Evolutionary conservation across 208 protist species (phyloP).

Genomic region (Lotmaria passim): DNA sequence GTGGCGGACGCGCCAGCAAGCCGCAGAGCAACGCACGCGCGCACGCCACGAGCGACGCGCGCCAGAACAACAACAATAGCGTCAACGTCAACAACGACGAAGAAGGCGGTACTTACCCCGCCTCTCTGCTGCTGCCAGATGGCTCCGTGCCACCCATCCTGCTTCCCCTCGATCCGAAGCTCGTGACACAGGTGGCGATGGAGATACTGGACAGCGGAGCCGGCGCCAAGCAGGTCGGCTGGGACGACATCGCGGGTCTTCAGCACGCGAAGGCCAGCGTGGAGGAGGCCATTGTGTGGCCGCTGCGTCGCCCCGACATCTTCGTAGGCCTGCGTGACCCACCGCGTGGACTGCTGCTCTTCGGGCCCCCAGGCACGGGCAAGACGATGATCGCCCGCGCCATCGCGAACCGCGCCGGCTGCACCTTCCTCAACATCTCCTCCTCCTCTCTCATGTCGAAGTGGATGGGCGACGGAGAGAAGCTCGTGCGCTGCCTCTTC

Average conservation of each 20-base stretch:
- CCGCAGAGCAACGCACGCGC: not conserved
- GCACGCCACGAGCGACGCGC: constrained; percentile 8
- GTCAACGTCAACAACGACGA: constrained; percentile 36
- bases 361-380: constrained; percentile 91
- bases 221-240: constrained; percentile 52
- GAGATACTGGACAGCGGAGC: constrained; percentile 75
- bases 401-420: constrained; percentile 76
- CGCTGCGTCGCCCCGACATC: constrained; percentile 73
- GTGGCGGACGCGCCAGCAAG: not conserved
- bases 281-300: constrained; percentile 85
- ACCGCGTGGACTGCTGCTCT: constrained; percentile 89
- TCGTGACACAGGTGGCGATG: constrained; percentile 73
- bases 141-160: constrained; percentile 70
- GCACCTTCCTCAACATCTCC: constrained; percentile 92
- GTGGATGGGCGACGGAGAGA: constrained; percentile 92
- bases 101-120: constrained; percentile 47
- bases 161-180: constrained; percentile 68
- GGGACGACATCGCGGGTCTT: constrained; percentile 84
- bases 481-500: constrained; percentile 92
- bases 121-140: constrained; percentile 69
- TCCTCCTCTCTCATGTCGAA: constrained; percentile 90
- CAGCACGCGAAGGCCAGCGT: constrained; percentile 82
- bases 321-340: constrained; percentile 85
- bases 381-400: constrained; percentile 94
- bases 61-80: constrained; percentile 32